phyloP scores from a whole-genome alignment of 164 flowering plant genomes.

The Vitis riparia region DNA sequence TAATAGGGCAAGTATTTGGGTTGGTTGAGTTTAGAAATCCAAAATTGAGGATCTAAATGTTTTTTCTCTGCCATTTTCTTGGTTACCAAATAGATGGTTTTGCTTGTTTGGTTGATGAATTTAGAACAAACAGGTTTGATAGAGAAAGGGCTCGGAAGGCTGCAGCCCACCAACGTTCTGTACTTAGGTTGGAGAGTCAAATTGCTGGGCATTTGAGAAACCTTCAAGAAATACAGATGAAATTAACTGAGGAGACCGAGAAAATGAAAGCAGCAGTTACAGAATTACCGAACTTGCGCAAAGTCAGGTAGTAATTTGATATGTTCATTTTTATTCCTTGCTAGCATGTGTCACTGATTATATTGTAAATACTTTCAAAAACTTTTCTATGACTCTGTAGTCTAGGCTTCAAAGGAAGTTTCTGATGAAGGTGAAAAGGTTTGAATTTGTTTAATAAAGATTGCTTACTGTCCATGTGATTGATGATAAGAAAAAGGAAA shows the following conservation, averaged over 20 bases:
- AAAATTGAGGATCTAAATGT: no score
- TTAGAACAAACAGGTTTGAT: constrained; percentile 42
- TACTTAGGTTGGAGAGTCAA: constrained; percentile 62
- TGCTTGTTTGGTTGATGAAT: background rate
- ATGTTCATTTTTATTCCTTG: background rate
- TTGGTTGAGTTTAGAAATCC: no score
- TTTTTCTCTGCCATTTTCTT: background rate
- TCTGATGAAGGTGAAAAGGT: no score
- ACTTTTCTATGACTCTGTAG: no score
- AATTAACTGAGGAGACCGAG: constrained; percentile 34
- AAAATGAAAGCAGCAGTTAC: constrained; percentile 32
- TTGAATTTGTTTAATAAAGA: no score
- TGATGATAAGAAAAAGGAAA: no score
- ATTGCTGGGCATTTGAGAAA: constrained; percentile 38
- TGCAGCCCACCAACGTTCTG: constrained; percentile 55
- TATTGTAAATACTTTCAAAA: no score
- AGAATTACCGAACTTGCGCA: constrained; percentile 51
- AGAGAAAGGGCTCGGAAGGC: constrained; percentile 53
- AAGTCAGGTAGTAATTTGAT: constrained; percentile 40
- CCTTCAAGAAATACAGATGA: constrained; percentile 30
- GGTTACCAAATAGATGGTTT: background rate
- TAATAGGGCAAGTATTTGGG: no score
- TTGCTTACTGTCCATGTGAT: no score
- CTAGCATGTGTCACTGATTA: background rate
- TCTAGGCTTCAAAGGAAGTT: no score